These are phyloP conservation scores for Wolfiporia cocos DNA, from an alignment of 1,284 basidiomycete species.

Conservation along the genomic window DNA sequence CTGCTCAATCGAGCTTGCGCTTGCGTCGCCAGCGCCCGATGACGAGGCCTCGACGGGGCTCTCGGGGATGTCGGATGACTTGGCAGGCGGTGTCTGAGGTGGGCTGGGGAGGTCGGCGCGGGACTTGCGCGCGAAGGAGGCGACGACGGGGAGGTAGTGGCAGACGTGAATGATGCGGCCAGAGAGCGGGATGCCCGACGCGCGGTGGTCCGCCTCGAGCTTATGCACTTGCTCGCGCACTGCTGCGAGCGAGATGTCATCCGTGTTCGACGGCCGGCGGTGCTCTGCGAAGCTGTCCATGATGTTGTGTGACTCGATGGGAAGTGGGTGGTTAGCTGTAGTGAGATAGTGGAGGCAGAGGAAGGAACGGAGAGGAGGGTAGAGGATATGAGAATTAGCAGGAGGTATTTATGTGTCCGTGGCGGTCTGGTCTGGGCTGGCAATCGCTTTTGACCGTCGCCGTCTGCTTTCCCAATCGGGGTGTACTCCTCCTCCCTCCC, in stretches of 20 bases:
- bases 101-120: slow-evolving; percentile 52
- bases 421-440: neutral
- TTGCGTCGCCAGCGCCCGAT: slow-evolving; percentile 5
- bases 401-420: neutral
- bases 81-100: slow-evolving; percentile 59
- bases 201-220: slow-evolving; percentile 66
- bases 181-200: slow-evolving; percentile 65
- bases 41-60: slow-evolving; percentile 14
- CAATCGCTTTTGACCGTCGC: neutral
- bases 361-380: neutral
- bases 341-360: neutral
- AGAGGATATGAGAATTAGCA: neutral
- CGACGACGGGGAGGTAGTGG: slow-evolving; percentile 72
- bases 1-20: slow-evolving; percentile 12
- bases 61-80: slow-evolving; percentile 37
- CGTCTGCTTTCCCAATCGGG: neutral
- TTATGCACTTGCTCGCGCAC: slow-evolving; percentile 53
- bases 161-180: slow-evolving; percentile 86
- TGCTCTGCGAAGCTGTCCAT: slow-evolving; percentile 47
- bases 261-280: slow-evolving; percentile 29
- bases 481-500: neutral
- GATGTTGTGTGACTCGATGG: slow-evolving; percentile 1
- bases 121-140: slow-evolving; percentile 42
- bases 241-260: slow-evolving; percentile 42
- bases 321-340: neutral